These are phyloP conservation scores for Yamadazyma triangularis DNA, from an alignment of 1,139 yeast genomes.

Conservation along the genomic window DNA sequence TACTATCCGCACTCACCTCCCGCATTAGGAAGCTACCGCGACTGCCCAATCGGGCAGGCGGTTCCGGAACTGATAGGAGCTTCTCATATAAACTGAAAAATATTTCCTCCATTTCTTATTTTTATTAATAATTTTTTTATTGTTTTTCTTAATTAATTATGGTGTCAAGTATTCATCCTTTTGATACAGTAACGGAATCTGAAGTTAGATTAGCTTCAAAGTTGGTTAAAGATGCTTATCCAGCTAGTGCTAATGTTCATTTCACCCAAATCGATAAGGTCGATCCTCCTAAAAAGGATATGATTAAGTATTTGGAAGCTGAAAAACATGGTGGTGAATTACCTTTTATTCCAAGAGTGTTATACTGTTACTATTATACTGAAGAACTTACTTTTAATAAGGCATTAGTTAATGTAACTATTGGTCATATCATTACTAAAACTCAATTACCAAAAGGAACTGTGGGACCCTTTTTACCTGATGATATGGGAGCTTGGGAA, in stretches of 20 bases:
- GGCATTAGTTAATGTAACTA: conserved; percentile 65
- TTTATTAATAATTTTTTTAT: too few relatives aligned
- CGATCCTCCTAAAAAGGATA: conserved; percentile 79
- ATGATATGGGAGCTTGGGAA: conserved; percentile 60
- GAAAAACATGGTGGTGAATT: conserved; percentile 57
- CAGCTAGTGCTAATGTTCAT: conserved; percentile 50
- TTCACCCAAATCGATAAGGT: conserved; percentile 68
- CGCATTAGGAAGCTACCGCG: conserved; percentile 6
- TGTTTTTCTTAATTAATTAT: too few relatives aligned
- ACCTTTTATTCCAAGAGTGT: conserved; percentile 60
- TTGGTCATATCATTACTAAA: conserved; percentile 60
- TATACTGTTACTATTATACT: conserved; percentile 64
- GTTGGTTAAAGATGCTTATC: conserved; percentile 55
- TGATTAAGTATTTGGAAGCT: conserved; percentile 66
- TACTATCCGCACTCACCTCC: conserved; percentile 7
- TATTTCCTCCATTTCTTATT: too few relatives aligned
- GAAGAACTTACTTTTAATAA: conserved; percentile 58
- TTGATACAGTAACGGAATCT: conserved; percentile 62
- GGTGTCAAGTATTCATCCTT: conserved; percentile 40
- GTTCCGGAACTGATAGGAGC: too few relatives aligned
- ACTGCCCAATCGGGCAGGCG: conserved; percentile 10
- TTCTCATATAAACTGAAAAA: conserved; percentile 1
- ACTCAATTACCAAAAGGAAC: conserved; percentile 55
- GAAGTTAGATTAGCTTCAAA: conserved; percentile 65
- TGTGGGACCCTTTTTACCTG: conserved; percentile 73